Evolutionary conservation across 2,329 filamentous ascomycete species (phyloP).

Genomic region (Sordariomycetes sp.): DNA sequence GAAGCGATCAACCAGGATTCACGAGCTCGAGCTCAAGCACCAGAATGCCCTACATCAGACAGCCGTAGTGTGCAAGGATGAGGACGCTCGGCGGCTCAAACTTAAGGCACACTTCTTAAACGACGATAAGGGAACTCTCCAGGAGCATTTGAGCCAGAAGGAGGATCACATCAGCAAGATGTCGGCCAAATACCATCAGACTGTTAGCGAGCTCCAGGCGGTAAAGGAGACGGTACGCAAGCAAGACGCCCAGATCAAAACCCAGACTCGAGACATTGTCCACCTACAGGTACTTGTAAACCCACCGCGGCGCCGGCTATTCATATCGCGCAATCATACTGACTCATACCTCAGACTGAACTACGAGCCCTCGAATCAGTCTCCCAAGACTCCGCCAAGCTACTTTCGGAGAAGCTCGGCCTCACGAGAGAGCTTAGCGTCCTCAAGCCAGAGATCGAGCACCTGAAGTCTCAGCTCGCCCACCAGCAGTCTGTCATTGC

Average conservation of each 20-base stretch:
- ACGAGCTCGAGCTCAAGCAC: slow-evolving; percentile 56
- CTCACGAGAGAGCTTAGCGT: slow-evolving; percentile 36
- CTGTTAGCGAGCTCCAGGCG: slow-evolving; percentile 27
- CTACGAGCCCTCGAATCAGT: slow-evolving; percentile 53
- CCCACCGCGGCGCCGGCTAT: too few species aligned
- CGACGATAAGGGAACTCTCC: slow-evolving; percentile 59
- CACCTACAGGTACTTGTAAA: slow-evolving; percentile 35
- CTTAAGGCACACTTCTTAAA: slow-evolving; percentile 59
- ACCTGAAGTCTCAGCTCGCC: slow-evolving; percentile 37
- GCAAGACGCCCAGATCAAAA: slow-evolving; percentile 33
- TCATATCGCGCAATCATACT: neutral
- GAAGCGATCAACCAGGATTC: slow-evolving; percentile 17
- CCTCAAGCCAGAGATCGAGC: slow-evolving; percentile 41
- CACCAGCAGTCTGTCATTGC: slow-evolving; percentile 56
- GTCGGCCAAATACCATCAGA: slow-evolving; percentile 22
- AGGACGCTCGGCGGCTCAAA: slow-evolving; percentile 57
- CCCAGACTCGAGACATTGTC: slow-evolving; percentile 32
- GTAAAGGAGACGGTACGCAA: slow-evolving; percentile 25
- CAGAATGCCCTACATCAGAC: slow-evolving; percentile 50
- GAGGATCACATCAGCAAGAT: slow-evolving; percentile 44
- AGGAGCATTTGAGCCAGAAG: slow-evolving; percentile 45
- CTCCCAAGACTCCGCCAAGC: slow-evolving; percentile 55
- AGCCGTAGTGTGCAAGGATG: slow-evolving; percentile 58
- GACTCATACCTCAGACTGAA: slow-evolving; percentile 44
- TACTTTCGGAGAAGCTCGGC: slow-evolving; percentile 46